phyloP scores from a whole-genome alignment of 2,329 filamentous ascomycete genomes.

The Fusarium austroafricanum region DNA sequence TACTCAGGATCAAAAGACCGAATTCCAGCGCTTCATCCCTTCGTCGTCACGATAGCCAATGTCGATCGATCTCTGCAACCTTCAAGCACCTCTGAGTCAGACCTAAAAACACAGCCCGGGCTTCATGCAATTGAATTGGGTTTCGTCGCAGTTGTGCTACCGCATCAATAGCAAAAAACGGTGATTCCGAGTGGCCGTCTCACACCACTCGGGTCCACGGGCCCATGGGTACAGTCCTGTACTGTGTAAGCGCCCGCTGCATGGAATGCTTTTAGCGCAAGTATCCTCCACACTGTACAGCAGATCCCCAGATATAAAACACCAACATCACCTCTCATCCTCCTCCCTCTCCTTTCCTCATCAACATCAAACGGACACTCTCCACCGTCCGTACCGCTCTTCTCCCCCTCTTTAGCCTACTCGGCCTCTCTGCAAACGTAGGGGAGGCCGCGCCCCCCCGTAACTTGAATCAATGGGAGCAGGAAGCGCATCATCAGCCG shows the following conservation, averaged over 20 bases:
- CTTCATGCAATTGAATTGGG: background rate
- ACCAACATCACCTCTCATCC: background rate
- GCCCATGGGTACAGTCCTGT: background rate
- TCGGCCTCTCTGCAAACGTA: conserved; percentile 42
- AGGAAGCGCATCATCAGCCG: conserved; percentile 18
- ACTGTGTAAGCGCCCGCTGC: background rate
- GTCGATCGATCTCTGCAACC: background rate
- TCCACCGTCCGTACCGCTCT: conserved; percentile 7
- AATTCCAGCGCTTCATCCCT: too few relatives aligned
- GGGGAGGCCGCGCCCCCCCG: conserved; percentile 44
- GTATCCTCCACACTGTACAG: conserved; percentile 28
- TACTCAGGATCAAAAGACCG: too few relatives aligned
- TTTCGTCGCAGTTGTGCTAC: background rate
- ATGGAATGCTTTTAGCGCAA: conserved; percentile 21
- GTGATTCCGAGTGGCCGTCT: background rate
- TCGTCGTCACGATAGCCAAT: background rate
- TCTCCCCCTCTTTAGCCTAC: conserved; percentile 12
- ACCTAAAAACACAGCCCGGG: background rate
- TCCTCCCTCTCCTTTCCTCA: conserved; percentile 12
- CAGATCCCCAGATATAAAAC: conserved; percentile 31
- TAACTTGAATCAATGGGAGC: conserved; percentile 47
- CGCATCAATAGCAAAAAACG: background rate
- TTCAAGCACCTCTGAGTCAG: background rate
- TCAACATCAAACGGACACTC: conserved; percentile 18
- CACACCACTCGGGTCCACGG: conserved; percentile 15